Conservation (phyloP, 2,329 filamentous ascomycete genomes). For the Rutstroemia sp. region DNA sequence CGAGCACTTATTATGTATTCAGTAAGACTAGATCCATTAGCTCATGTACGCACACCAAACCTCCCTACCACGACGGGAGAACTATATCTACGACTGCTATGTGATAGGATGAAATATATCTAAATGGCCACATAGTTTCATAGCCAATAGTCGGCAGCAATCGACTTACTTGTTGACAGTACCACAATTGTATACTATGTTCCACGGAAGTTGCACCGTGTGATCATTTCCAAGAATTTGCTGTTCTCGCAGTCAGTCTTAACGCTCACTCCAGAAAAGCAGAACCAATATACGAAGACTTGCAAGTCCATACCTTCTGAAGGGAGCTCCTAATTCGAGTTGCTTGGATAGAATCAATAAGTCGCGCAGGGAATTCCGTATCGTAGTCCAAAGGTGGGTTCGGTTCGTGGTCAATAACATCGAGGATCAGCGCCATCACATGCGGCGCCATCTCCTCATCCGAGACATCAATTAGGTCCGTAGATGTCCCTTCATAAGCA, state of each 20-base stretch:
- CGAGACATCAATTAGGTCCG: neutral
- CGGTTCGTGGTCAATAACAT: conserved; percentile 26
- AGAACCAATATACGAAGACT: neutral
- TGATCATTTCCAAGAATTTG: neutral
- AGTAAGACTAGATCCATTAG: neutral
- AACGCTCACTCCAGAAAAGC: neutral
- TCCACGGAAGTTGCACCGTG: conserved; percentile 39
- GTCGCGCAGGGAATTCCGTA: conserved; percentile 47
- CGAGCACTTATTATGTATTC: conserved; percentile 1
- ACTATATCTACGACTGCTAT: too few relatives aligned
- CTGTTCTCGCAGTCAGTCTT: neutral
- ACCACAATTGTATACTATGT: conserved; percentile 52
- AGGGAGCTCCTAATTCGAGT: conserved; percentile 17
- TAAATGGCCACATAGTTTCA: too few relatives aligned
- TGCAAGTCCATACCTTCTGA: conserved; percentile 7
- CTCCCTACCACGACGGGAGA: too few relatives aligned
- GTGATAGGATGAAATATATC: too few relatives aligned
- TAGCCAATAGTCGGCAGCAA: neutral
- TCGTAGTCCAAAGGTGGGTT: conserved; percentile 28
- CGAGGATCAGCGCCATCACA: conserved; percentile 31
- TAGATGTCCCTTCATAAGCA: neutral
- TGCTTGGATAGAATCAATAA: conserved; percentile 45
- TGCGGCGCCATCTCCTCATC: neutral
- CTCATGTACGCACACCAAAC: neutral
- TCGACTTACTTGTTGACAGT: conserved; percentile 34